Evolutionary conservation across 306 rosid genomes (phyloP), one percentile per base, ranked within the genome.

Genomic region (Fragaria nilgerrensis): DNA sequence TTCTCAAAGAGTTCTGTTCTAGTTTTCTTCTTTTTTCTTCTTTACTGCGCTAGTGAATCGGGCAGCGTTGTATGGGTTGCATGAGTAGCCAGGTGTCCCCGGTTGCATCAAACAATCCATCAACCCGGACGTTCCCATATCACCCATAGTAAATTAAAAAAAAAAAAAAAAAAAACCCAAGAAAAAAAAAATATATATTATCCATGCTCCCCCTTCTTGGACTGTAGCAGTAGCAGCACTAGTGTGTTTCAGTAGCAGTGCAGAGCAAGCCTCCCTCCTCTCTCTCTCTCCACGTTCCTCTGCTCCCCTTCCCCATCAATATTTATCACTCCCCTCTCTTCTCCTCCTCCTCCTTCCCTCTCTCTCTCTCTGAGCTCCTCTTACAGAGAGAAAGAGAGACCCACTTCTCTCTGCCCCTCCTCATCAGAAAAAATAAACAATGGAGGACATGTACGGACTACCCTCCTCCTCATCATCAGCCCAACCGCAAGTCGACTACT

Each of bases 241-340:
- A n/a, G 64, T 72, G 76, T 23, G 25, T 27, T 61, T 36, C 39
- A 59, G 32, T 75, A 56, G 34, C 10, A 55, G 62, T n/a, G 13
- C 39, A 34, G 43, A 44, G 45, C 32, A 25, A 59, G 29, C 72
- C 23, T 55, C 45, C 19, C 5, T 32, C 34, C 75, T 45, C 82
- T 52, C 61, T 44, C 80, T 69, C 75, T 45, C 82, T 52, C 61
- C 84, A 82, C 88, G 85, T 82, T 79, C 78, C 74, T 32, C 84
- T 81, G 88, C 86, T 50, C 81, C 85, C 78, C 44, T 15, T 39
- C 70, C 81, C 76, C 61, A 36, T 37, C 72, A 61, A n/a, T 63
- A 77, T 32, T 32, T 65, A 68, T 63, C 61, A 34, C 36, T 15
- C 67, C 32, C 62, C 34, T 7, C 9, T 41, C 9, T 41, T 41